phyloP scores from a whole-genome alignment of 2,329 filamentous ascomycete genomes.

The Phyllosticta capitalensis region DNA sequence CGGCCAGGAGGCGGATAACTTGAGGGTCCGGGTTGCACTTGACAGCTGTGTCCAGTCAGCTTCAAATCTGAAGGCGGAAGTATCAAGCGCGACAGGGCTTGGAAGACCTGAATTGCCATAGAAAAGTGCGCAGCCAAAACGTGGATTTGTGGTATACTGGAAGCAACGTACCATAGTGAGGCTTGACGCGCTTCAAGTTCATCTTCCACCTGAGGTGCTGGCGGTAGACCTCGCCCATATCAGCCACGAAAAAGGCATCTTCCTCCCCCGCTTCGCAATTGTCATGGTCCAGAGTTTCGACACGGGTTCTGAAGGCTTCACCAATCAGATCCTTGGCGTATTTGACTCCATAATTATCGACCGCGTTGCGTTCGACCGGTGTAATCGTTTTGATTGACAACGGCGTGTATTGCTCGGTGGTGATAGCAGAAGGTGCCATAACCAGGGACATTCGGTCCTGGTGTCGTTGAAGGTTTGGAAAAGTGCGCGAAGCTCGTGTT shows the following conservation, averaged over 20 bases:
- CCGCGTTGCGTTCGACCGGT: conserved; percentile 7
- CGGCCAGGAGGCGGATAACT: conserved; percentile 77
- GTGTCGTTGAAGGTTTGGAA: conserved; percentile 12
- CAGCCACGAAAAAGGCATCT: conserved; percentile 96
- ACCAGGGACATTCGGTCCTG: conserved; percentile 38
- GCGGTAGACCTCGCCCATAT: conserved; percentile 96
- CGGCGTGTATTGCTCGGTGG: conserved; percentile 32
- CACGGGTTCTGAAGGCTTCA: conserved; percentile 75
- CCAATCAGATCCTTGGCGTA: conserved; percentile 72
- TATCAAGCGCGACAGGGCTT: not conserved
- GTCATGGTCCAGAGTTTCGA: conserved; percentile 76
- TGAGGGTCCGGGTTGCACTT: conserved; percentile 96
- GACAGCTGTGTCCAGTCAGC: conserved; percentile 55
- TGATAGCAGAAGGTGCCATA: conserved; percentile 63
- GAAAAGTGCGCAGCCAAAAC: not conserved
- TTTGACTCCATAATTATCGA: conserved; percentile 36
- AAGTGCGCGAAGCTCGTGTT: conserved; percentile 45
- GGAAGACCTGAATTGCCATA: not conserved
- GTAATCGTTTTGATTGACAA: conserved; percentile 27
- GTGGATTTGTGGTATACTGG: not conserved
- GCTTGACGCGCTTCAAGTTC: conserved; percentile 84
- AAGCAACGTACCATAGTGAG: conserved; percentile 74
- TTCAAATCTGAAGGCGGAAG: not conserved
- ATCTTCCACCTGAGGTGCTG: conserved; percentile 98
- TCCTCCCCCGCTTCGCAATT: conserved; percentile 85